These are phyloP conservation scores for Xylariales sp. DNA, from an alignment of 2,329 filamentous ascomycete species.

Conservation along the genomic window DNA sequence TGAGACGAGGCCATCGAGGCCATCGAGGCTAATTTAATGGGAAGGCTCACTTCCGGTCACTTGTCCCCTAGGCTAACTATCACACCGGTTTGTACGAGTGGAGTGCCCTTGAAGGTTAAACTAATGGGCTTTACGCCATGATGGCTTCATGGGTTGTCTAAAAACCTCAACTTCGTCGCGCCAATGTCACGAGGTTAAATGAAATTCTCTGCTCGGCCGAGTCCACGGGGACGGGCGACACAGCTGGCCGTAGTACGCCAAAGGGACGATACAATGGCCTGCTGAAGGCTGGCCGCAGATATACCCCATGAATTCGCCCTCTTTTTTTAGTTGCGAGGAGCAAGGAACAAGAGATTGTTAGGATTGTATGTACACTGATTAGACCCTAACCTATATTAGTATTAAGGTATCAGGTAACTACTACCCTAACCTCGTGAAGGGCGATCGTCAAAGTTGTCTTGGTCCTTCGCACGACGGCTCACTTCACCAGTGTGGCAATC, in stretches of 20 bases:
- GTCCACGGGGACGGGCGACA: neutral
- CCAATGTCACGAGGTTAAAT: too few species aligned
- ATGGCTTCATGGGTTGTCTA: neutral
- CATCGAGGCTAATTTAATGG: neutral
- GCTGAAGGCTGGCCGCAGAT: neutral
- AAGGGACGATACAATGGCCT: neutral
- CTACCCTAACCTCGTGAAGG: neutral
- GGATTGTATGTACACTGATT: constrained; percentile 2
- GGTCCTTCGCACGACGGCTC: neutral
- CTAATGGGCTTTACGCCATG: neutral
- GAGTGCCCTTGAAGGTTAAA: neutral
- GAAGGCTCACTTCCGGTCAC: neutral
- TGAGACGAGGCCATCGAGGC: neutral
- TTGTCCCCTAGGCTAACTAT: neutral
- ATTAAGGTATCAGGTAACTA: neutral
- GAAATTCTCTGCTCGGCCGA: neutral
- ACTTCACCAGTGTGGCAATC: neutral
- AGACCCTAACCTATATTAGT: neutral
- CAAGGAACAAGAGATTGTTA: neutral
- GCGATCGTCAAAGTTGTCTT: neutral
- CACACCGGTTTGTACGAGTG: neutral
- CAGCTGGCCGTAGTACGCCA: neutral
- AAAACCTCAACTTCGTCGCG: neutral
- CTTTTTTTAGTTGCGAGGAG: neutral
- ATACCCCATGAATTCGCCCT: neutral